Conservation (phyloP, 768 basidiomycete species). For the Pilatotrama ljubarskyi region DNA sequence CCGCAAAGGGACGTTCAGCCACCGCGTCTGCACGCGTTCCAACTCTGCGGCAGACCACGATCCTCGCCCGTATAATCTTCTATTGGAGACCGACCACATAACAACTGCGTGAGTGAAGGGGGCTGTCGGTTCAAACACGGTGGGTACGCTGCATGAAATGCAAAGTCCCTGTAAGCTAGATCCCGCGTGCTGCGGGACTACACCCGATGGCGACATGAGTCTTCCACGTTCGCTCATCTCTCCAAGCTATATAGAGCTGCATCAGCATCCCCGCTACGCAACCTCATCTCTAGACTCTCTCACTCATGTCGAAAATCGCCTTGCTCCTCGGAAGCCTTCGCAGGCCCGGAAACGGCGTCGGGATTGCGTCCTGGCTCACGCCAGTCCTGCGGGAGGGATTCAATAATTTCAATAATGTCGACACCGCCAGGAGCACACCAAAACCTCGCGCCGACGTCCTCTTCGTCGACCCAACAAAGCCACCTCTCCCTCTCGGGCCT, state of each 20-base stretch:
- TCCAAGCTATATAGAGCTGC: neutral
- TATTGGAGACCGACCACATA: neutral
- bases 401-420: constrained; percentile 4
- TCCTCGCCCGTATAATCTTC: neutral
- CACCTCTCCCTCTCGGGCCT: constrained; percentile 32
- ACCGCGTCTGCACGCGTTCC: neutral
- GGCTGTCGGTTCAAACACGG: neutral
- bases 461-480: constrained; percentile 27
- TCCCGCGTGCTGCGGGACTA: neutral
- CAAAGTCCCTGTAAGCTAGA: neutral
- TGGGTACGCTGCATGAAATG: neutral
- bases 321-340: constrained; percentile 30
- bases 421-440: neutral
- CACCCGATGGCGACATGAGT: constrained; percentile 6
- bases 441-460: constrained; percentile 20
- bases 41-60: neutral
- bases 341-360: constrained; percentile 25
- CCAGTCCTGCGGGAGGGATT: constrained; percentile 19
- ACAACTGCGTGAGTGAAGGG: neutral
- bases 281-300: neutral
- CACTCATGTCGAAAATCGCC: constrained; percentile 24
- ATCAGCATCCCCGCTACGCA: neutral
- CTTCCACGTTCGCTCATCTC: constrained; percentile 5
- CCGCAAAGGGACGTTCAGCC: constrained; percentile 1
- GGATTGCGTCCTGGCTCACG: constrained; percentile 28